Conservation (phyloP, 1,284 basidiomycete species). For the Ustilago lituana region DNA sequence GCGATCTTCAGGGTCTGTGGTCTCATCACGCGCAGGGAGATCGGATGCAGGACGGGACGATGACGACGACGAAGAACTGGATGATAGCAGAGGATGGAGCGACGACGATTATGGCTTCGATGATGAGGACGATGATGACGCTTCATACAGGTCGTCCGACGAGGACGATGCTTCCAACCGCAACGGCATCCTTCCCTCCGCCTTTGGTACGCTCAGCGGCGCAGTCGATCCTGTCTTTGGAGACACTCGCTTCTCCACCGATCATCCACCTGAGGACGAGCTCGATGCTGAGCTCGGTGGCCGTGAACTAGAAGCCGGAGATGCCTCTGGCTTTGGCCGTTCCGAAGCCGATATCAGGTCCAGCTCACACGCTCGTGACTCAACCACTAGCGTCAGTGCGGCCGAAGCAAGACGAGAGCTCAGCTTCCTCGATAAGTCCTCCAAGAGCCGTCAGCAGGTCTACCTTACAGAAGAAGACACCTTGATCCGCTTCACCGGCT, state of each 20-base stretch:
- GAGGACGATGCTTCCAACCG: conserved; percentile 51
- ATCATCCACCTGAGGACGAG: conserved; percentile 57
- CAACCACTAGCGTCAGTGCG: background rate
- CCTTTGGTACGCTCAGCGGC: conserved; percentile 59
- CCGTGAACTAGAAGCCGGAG: conserved; percentile 30
- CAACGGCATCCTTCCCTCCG: conserved; percentile 59
- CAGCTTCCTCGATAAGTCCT: conserved; percentile 61
- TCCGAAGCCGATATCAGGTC: conserved; percentile 29
- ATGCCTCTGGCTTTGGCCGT: conserved; percentile 42
- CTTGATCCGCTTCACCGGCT: conserved; percentile 88
- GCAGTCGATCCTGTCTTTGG: conserved; percentile 64
- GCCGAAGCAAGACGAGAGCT: conserved; percentile 28
- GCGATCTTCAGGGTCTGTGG: conserved; percentile 39
- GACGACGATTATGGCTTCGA: conserved; percentile 55
- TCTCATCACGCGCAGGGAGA: conserved; percentile 35
- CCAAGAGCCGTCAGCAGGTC: conserved; percentile 76
- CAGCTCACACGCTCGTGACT: conserved; percentile 8
- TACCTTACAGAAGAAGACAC: conserved; percentile 91
- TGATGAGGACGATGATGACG: conserved; percentile 48
- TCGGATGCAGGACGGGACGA: conserved; percentile 43
- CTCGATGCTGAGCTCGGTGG: conserved; percentile 57
- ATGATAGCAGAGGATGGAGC: conserved; percentile 40
- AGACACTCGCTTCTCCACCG: conserved; percentile 52
- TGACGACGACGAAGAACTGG: conserved; percentile 29
- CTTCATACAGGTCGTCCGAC: conserved; percentile 46